Evolutionary conservation across 108 stramenopile genomes (phyloP).

Genomic region (Epithemia pelagica): DNA sequence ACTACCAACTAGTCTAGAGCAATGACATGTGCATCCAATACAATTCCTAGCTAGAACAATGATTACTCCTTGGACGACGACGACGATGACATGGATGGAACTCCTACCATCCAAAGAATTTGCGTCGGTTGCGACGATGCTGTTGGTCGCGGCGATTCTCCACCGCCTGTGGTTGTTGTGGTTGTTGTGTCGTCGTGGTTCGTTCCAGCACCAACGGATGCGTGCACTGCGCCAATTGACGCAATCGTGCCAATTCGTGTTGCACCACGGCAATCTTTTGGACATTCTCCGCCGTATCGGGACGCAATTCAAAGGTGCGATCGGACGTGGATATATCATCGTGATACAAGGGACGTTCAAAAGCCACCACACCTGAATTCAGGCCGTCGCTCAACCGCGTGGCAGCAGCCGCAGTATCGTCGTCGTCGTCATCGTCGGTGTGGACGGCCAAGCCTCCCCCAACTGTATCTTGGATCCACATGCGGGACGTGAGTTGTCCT

Average conservation of each 20-base stretch:
- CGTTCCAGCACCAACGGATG: slow-evolving; percentile 21
- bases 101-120: too few relatives aligned
- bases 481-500: slow-evolving; percentile 18
- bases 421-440: not conserved
- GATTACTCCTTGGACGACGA: too few relatives aligned
- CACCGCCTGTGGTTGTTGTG: too few relatives aligned
- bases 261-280: slow-evolving; percentile 17
- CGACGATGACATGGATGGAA: too few relatives aligned
- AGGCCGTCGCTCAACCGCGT: too few relatives aligned
- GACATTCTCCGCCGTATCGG: not conserved
- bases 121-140: too few relatives aligned
- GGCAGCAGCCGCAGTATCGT: not conserved
- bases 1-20: too few relatives aligned
- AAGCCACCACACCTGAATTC: too few relatives aligned
- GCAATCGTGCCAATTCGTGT: slow-evolving; percentile 16
- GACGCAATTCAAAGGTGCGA: slow-evolving; percentile 8
- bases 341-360: slow-evolving; percentile 17
- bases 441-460: not conserved
- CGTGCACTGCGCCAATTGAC: slow-evolving; percentile 12
- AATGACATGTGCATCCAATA: too few relatives aligned
- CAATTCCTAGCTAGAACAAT: too few relatives aligned
- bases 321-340: slow-evolving; percentile 21
- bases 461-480: slow-evolving; percentile 12
- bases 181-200: not conserved
- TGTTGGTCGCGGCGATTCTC: too few relatives aligned